Base-by-base conservation (phyloP, 2,329 filamentous ascomycete genomes). In the Penicillium glabrum region DNA sequence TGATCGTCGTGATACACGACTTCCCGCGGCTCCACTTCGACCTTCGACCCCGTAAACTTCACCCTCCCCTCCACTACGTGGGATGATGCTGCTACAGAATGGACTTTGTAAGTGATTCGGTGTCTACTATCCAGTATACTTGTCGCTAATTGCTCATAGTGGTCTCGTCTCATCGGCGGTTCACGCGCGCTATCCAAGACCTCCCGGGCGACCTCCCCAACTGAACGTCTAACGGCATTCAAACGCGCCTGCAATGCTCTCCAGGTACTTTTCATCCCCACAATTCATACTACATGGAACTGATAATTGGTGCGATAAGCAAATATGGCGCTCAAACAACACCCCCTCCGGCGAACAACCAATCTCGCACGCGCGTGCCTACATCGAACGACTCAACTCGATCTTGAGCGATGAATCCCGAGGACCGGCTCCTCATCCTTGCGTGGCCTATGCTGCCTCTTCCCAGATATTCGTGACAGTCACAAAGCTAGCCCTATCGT, bases 391-490 rank as follows among this genome's bases (percentile, higher is more conserved):
- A 48, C 73, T 88, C 26, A 83, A 82, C 57, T 77, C 79, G 64
- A 88, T 96, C 67, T 87, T 98, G 62, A 88, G 86, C 77, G 92
- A 97, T 77, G 93, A 98, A 77, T 90, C 90, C 58, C 89, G 92
- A 63, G 87, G 91, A 44, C 91, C 93, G 5, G 84, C 92, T 26
- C 93, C 93, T 7, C 93, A 98, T 74, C 89, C 93, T 4, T 99
- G 95, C 77, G 90, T 98, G 37, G 83, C 88, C 67, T 97, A 93
- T 76, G 90, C 91, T 58, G 87, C 91, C 35, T 85, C 87, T 53
- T 91, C 93, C 65, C 91, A 96, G 72, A 89, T 97, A 51, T 99
- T 96, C 73, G 87, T 91, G 5, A 89, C 90, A 13, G 88, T 98
- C 61, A 90, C 90, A 61, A 92, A 96, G 77, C 92, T 98, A 65